phyloP scores from a whole-genome alignment of 2,329 filamentous ascomycete species.

The Epicoccum sorghinum region DNA sequence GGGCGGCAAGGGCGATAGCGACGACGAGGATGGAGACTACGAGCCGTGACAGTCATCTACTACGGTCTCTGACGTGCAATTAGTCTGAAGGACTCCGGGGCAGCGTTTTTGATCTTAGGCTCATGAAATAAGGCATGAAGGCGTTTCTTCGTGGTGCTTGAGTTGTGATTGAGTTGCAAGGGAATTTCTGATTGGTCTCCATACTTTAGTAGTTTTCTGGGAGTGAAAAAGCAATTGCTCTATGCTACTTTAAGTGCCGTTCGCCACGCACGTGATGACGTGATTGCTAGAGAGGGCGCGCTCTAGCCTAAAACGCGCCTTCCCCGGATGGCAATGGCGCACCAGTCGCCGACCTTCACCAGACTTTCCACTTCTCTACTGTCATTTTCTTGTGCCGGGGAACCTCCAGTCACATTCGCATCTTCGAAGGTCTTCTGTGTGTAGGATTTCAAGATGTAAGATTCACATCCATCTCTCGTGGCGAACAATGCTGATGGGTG shows the following conservation, averaged over 20 bases:
- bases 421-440: not conserved
- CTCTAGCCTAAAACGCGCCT: slow-evolving; percentile 21
- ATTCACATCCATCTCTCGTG: not conserved
- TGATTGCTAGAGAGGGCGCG: slow-evolving; percentile 8
- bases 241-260: slow-evolving; percentile 19
- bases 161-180: not conserved
- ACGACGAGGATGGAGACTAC: slow-evolving; percentile 35
- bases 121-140: no score
- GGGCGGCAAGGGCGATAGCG: slow-evolving; percentile 44
- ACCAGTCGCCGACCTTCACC: slow-evolving; percentile 10
- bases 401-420: not conserved
- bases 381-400: not conserved
- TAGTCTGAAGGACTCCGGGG: no score
- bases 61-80: no score
- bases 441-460: slow-evolving; percentile 23
- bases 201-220: no score
- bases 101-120: no score
- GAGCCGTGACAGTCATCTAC: no score
- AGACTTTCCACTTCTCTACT: slow-evolving; percentile 2
- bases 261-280: slow-evolving; percentile 43
- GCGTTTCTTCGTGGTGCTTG: no score
- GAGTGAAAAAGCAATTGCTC: slow-evolving; percentile 1
- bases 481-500: slow-evolving; percentile 25
- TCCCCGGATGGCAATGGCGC: slow-evolving; percentile 3
- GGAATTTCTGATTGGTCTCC: not conserved